A percentile compares a stretch with the other conserved stretches of the same genome.
Evolutionary conservation across 2,329 filamentous ascomycete genomes (phyloP).

Genomic region (Microcyclospora pomicola): DNA sequence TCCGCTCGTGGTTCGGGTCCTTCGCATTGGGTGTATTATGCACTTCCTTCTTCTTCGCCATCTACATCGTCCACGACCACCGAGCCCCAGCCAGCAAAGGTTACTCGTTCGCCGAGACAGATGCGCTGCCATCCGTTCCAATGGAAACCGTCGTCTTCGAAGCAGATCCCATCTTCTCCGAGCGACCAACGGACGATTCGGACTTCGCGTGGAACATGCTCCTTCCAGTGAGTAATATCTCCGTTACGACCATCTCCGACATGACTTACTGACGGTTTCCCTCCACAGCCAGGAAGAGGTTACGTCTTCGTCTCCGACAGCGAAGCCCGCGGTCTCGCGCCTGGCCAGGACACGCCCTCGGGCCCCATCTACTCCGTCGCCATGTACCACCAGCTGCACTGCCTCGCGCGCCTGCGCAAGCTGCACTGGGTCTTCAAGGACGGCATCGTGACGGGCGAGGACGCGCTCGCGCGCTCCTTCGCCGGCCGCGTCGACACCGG

Average conservation of each 20-base stretch:
- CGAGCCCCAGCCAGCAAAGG: background rate
- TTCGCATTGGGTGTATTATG: background rate
- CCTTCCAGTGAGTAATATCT: slow-evolving; percentile 1
- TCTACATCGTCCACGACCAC: background rate
- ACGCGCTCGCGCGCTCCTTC: background rate
- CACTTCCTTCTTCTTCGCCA: background rate
- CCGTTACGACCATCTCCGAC: no score
- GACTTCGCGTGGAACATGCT: slow-evolving; percentile 3
- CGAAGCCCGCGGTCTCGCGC: slow-evolving; percentile 12
- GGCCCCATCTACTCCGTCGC: slow-evolving; percentile 22
- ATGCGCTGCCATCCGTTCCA: slow-evolving; percentile 1
- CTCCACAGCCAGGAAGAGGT: slow-evolving; percentile 20
- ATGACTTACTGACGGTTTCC: background rate
- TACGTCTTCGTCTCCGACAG: slow-evolving; percentile 19
- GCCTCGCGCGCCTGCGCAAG: slow-evolving; percentile 19
- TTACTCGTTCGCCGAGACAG: slow-evolving; percentile 1
- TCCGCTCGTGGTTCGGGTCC: background rate
- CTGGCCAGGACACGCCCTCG: slow-evolving; percentile 13
- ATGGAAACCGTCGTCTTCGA: slow-evolving; percentile 1
- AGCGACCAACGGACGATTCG: slow-evolving; percentile 1
- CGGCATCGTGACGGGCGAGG: slow-evolving; percentile 6
- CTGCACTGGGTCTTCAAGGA: slow-evolving; percentile 16
- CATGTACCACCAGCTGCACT: slow-evolving; percentile 25
- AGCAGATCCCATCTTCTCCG: slow-evolving; percentile 2
- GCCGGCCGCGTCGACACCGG: slow-evolving; percentile 1